Percentiles rank a stretch among this genome's conserved stretches.
phyloP scores from a whole-genome alignment of 2,329 filamentous ascomycete species.

The Fusarium tanahbumbuense region DNA sequence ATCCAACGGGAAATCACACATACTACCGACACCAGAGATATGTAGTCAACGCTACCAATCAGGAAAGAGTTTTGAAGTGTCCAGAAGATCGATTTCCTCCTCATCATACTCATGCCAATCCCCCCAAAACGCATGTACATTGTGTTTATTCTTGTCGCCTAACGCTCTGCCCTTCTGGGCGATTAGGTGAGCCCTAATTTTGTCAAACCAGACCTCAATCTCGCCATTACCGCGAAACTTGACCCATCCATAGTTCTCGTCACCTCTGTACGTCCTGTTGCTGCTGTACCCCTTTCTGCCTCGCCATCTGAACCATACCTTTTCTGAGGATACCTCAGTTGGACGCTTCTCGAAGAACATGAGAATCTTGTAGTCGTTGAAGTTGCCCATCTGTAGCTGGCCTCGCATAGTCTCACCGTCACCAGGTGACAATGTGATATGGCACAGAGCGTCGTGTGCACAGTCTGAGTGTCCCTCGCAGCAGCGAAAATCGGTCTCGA shows the following conservation, averaged over 20 bases:
- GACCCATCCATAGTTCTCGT: neutral
- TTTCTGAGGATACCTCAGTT: neutral
- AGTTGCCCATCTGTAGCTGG: neutral
- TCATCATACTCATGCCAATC: slow-evolving; percentile 4
- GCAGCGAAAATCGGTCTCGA: neutral
- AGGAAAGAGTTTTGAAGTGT: neutral
- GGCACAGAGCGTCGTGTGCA: neutral
- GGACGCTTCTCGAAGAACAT: neutral
- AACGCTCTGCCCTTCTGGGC: neutral
- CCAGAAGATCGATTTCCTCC: neutral
- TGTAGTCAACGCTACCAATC: neutral
- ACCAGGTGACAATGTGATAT: neutral
- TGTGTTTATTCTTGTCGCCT: neutral
- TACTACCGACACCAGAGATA: too few species aligned
- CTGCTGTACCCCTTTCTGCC: neutral
- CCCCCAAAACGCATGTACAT: neutral
- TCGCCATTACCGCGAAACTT: neutral
- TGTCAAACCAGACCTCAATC: neutral
- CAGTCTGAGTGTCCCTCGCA: neutral
- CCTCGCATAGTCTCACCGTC: neutral
- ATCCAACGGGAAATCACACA: neutral
- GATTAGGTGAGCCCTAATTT: neutral
- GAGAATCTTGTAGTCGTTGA: neutral
- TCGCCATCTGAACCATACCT: neutral
- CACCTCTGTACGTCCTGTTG: neutral